Evolutionary conservation across 768 basidiomycete species (phyloP), one percentile per base, ranked within the genome.

Genomic region (Kwoniella botswanensis): DNA sequence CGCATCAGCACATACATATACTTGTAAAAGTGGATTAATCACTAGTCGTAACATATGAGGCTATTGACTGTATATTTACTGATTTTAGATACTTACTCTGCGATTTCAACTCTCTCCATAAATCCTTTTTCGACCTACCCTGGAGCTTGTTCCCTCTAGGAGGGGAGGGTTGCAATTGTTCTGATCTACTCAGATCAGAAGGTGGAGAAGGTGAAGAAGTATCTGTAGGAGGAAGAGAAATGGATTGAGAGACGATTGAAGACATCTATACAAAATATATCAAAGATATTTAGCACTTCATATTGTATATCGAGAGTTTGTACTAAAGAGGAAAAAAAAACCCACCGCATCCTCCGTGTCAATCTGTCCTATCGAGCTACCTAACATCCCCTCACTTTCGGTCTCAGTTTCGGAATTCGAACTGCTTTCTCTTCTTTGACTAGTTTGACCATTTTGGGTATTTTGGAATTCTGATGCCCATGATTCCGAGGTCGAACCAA

Each of bases 101-200:
- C 46, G 94, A 88, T 82, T 97, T 98, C 46, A 97, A 88, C 83
- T 97, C 93, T 68, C 90, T 90, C 96, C 96, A 98, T 7, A 98
- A 85, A 76, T 77, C 74, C 57, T 75, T 80, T 71, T 78, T 82
- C 60, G 74, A 79, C 60, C 70, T 78, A 4, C 59, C 59, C 15
- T n/a, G 17, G 3, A 18, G 46, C 43, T 43, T 44, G 43, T 42
- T n/a, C 22, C 59, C 42, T 55, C 44, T 58, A 59, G 67, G 63
- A 41, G 75, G 76, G 1, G 71, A 76, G 12, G 71, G 61, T 26
- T 71, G 73, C 5, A 75, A 53, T n/a, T 74, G 72, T 17, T 65
- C 71, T n/a, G 71, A 75, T 3, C 59, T 70, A 18, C 73, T 74
- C 29, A 75, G 57, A 50, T 76, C 78, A 3, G 76, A 76, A 2